phyloP scores from a whole-genome alignment of 2,329 filamentous ascomycete species.

The Monilinia vaccinii-corymbosi region DNA sequence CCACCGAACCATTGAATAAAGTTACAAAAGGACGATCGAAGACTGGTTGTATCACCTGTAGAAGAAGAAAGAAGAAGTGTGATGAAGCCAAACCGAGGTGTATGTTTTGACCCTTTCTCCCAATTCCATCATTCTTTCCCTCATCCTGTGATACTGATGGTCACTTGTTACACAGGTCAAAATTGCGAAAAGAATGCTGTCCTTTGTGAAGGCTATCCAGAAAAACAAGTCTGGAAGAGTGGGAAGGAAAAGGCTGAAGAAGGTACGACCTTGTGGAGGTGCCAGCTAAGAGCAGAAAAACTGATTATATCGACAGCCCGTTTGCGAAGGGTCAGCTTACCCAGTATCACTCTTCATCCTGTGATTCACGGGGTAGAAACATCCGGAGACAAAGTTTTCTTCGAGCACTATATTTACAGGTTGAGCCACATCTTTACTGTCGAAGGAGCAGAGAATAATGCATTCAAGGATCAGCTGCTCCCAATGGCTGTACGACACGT shows the following conservation, averaged over 20 bases:
- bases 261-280: conserved; percentile 35
- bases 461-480: conserved; percentile 75
- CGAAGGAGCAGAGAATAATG: conserved; percentile 67
- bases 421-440: conserved; percentile 76
- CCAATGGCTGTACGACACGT: conserved; percentile 72
- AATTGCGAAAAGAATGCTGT: conserved; percentile 94
- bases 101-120: conserved; percentile 34
- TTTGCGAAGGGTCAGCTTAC: conserved; percentile 39
- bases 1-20: conserved; percentile 52
- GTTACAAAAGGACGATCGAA: conserved; percentile 68
- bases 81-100: conserved; percentile 60
- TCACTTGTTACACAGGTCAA: conserved; percentile 43
- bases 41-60: conserved; percentile 59
- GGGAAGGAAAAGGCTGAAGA: conserved; percentile 67
- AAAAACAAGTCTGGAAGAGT: conserved; percentile 80
- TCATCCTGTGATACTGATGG: background rate
- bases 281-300: conserved; percentile 18
- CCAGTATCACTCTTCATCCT: conserved; percentile 48
- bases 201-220: conserved; percentile 81
- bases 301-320: conserved; percentile 36
- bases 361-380: conserved; percentile 78
- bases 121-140: conserved; percentile 8
- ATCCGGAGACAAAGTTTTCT: conserved; percentile 67
- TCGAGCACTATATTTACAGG: conserved; percentile 73
- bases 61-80: conserved; percentile 64